Conservation (phyloP, 352 stramenopile genomes). For the Phytophthora nicotianae region DNA sequence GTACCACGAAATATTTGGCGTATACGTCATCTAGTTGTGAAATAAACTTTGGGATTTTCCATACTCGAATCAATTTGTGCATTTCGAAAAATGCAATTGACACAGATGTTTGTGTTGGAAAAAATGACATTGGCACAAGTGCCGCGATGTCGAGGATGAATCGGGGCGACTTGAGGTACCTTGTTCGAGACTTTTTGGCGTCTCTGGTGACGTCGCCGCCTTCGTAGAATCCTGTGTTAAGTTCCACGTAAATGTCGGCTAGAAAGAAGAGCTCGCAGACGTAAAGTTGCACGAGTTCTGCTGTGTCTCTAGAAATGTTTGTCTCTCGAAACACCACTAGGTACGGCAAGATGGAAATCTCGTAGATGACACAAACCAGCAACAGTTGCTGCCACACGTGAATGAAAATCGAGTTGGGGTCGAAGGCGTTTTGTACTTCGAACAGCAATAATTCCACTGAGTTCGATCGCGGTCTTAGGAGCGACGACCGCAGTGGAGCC, state of each 20-base stretch:
- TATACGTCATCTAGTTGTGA: conserved; percentile 62
- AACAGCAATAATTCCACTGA: conserved; percentile 58
- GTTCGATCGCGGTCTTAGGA: conserved; percentile 49
- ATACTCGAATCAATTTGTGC: conserved; percentile 60
- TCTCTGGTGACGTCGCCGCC: conserved; percentile 62
- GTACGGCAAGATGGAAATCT: conserved; percentile 58
- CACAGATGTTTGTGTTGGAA: conserved; percentile 19
- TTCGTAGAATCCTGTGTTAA: conserved; percentile 78
- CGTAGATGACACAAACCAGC: conserved; percentile 57
- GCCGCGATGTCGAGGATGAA: conserved; percentile 59
- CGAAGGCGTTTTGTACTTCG: conserved; percentile 57
- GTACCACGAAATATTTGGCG: conserved; percentile 54
- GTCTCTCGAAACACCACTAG: conserved; percentile 46
- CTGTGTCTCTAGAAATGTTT: conserved; percentile 21
- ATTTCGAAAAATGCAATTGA: conserved; percentile 61
- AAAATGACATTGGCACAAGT: conserved; percentile 49
- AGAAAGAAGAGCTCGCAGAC: conserved; percentile 62
- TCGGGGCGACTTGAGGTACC: conserved; percentile 59
- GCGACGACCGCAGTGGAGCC: conserved; percentile 17
- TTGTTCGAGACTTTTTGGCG: conserved; percentile 45
- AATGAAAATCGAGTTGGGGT: conserved; percentile 60
- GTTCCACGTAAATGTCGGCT: conserved; percentile 60
- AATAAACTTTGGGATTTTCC: conserved; percentile 54
- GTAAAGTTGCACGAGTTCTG: conserved; percentile 49
- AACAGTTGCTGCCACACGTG: conserved; percentile 66